Evolutionary conservation across 2,329 filamentous ascomycete species (phyloP).

Genomic region (Blastomyces parvus): DNA sequence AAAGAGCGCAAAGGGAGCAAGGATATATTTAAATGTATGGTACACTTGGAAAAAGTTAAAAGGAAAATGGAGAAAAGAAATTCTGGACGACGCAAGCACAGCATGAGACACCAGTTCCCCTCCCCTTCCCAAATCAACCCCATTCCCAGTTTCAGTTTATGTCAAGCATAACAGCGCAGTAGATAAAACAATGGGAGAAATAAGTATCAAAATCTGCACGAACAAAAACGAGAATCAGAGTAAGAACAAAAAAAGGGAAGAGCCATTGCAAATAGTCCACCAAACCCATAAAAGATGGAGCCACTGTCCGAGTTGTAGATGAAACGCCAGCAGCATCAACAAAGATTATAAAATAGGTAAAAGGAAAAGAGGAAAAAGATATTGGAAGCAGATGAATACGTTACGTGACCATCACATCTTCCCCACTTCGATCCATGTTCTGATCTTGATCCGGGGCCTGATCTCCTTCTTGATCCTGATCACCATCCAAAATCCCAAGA

Average conservation of each 20-base stretch:
- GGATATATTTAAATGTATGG: neutral
- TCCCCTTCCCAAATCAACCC: no score
- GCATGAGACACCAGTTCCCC: no score
- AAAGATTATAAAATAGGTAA: neutral
- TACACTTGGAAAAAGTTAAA: neutral
- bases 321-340: neutral
- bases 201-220: neutral
- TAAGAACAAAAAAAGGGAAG: neutral
- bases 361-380: neutral
- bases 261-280: neutral
- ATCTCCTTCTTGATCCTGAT: slow-evolving; percentile 17
- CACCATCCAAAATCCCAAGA: slow-evolving; percentile 47
- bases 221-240: neutral
- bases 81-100: neutral
- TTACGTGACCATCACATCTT: slow-evolving; percentile 14
- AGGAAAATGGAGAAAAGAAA: neutral
- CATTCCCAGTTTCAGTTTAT: neutral
- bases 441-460: slow-evolving; percentile 15
- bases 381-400: neutral
- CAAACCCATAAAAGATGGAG: neutral
- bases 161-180: neutral
- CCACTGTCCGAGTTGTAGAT: neutral
- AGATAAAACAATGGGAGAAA: neutral
- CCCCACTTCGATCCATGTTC: slow-evolving; percentile 15
- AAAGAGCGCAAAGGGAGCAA: neutral